Conservation (phyloP, 805 yeast genomes). For the Lipomyces sp. region DNA sequence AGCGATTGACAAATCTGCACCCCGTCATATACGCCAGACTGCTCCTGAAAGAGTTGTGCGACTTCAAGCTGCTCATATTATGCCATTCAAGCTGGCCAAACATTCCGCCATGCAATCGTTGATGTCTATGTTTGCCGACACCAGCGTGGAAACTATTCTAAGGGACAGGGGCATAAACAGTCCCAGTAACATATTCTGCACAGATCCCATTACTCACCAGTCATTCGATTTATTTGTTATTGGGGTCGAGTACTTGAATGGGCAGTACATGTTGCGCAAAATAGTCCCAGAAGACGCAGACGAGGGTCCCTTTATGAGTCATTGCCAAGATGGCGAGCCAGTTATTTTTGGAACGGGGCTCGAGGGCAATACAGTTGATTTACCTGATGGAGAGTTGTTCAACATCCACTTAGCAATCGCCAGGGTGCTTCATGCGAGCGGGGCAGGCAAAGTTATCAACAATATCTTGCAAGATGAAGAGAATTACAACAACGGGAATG, state of each 20-base stretch:
- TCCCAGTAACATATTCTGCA: background rate
- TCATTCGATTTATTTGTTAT: conserved; percentile 2
- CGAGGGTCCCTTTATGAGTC: conserved; percentile 4
- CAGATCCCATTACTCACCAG: conserved; percentile 3
- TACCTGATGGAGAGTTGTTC: background rate
- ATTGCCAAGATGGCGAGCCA: conserved; percentile 1
- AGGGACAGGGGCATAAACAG: background rate
- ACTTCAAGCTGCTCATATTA: background rate
- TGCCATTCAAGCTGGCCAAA: background rate
- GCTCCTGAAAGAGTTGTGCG: conserved; percentile 7
- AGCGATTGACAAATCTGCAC: conserved; percentile 4
- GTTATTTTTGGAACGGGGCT: conserved; percentile 1
- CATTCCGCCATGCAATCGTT: conserved; percentile 3
- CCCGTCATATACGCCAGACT: background rate
- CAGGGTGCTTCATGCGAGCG: background rate
- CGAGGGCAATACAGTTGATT: background rate
- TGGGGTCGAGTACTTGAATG: conserved; percentile 5
- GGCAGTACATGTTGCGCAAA: conserved; percentile 4
- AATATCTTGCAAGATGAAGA: conserved; percentile 2
- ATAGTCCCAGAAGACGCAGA: conserved; percentile 2
- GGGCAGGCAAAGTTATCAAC: conserved; percentile 3
- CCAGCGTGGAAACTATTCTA: background rate
- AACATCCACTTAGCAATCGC: no score
- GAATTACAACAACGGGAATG: background rate
- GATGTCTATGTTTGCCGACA: conserved; percentile 4